Conservation (phyloP, 2,329 filamentous ascomycete species). For the Aspergillus arachidicola region DNA sequence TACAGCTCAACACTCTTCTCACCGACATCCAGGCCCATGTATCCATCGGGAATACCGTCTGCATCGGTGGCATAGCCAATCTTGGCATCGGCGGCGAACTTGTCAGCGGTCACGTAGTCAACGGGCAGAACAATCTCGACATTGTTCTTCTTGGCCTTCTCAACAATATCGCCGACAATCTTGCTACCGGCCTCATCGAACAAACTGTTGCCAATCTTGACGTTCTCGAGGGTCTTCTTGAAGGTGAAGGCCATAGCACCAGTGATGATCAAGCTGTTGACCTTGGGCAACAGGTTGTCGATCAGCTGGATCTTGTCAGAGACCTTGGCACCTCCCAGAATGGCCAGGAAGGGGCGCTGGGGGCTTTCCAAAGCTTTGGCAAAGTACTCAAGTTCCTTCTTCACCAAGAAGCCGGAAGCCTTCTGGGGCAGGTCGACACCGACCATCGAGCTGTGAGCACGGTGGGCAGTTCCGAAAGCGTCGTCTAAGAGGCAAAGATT, state of each 20-base stretch:
- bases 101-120: slow-evolving; percentile 95
- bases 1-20: slow-evolving; percentile 85
- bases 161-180: slow-evolving; percentile 82
- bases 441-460: slow-evolving; percentile 99
- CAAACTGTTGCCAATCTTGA: slow-evolving; percentile 85
- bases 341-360: slow-evolving; percentile 94
- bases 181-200: slow-evolving; percentile 94
- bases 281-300: slow-evolving; percentile 97
- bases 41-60: slow-evolving; percentile 91
- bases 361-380: slow-evolving; percentile 93
- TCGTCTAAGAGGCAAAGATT: slow-evolving; percentile 67
- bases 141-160: slow-evolving; percentile 95
- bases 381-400: slow-evolving; percentile 99
- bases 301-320: slow-evolving; percentile 99
- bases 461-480: slow-evolving; percentile 97
- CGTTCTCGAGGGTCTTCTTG: slow-evolving; percentile 95
- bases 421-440: slow-evolving; percentile 94
- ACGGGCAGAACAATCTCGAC: slow-evolving; percentile 93
- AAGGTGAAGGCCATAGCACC: slow-evolving; percentile 99
- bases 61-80: slow-evolving; percentile 80
- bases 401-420: slow-evolving; percentile 97
- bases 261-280: slow-evolving; percentile 94
- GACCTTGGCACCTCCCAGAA: slow-evolving; percentile 96
- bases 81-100: slow-evolving; percentile 84
- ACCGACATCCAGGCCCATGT: slow-evolving; percentile 97